These are phyloP conservation scores for Euphorbia celastroides DNA, from an alignment of 441 rosid species.

Conservation along the genomic window DNA sequence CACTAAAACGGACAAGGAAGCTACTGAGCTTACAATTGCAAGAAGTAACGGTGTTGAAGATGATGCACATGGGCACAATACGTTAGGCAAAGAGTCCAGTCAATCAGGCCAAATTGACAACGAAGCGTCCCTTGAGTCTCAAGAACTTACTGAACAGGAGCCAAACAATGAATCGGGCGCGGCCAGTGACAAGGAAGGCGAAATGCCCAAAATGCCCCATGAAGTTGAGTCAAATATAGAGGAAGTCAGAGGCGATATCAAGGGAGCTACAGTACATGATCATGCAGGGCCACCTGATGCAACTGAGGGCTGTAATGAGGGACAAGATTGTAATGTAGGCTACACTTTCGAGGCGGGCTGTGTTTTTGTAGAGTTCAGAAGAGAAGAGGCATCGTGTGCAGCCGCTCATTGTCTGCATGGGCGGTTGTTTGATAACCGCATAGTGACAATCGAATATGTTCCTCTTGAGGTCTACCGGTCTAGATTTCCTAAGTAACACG, in stretches of 20 bases:
- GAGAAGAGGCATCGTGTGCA: constrained; percentile 60
- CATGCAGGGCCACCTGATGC: too few species aligned
- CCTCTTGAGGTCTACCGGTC: constrained; percentile 46
- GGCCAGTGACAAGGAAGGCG: constrained; percentile 18
- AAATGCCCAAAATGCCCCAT: too few species aligned
- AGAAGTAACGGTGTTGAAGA: constrained; percentile 19
- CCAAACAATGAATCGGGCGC: constrained; percentile 24
- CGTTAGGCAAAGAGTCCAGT: constrained; percentile 27
- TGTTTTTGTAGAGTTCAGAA: constrained; percentile 68
- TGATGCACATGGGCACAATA: constrained; percentile 21
- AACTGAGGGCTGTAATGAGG: too few species aligned
- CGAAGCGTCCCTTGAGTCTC: too few species aligned
- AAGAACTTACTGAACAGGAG: constrained; percentile 17
- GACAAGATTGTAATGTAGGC: constrained; percentile 24
- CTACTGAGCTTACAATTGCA: constrained; percentile 11
- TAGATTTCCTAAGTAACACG: constrained; percentile 45
- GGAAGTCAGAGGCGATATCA: constrained; percentile 22
- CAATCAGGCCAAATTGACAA: constrained; percentile 18
- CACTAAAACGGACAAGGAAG: constrained; percentile 26
- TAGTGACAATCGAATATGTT: constrained; percentile 53
- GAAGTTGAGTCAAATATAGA: constrained; percentile 19
- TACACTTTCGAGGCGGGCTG: constrained; percentile 56
- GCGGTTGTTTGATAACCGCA: constrained; percentile 49
- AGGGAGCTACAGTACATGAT: constrained; percentile 22
- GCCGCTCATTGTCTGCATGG: constrained; percentile 87